Evolutionary conservation across 1,139 yeast genomes (phyloP).

Genomic region (Suhomyces taliae): DNA sequence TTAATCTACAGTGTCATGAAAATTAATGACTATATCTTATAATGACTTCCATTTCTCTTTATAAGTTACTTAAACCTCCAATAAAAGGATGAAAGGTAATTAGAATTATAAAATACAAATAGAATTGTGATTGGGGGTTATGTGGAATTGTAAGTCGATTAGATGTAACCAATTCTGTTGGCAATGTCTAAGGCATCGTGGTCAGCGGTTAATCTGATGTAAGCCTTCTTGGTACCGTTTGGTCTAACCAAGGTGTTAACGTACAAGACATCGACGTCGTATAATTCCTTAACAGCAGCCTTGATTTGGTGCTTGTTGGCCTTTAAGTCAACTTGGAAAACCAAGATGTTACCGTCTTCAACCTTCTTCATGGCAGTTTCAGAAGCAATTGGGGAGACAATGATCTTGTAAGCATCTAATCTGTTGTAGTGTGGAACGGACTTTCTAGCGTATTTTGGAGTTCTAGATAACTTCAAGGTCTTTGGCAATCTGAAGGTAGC

Average conservation of each 20-base stretch:
- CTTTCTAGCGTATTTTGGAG: conserved; percentile 95
- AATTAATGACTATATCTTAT: too few relatives aligned
- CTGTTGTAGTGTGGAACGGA: conserved; percentile 97
- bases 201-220: conserved; percentile 98
- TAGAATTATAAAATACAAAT: conserved; percentile 16
- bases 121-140: conserved; percentile 13
- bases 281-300: conserved; percentile 96
- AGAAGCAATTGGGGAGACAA: conserved; percentile 93
- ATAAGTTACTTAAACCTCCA: conserved; percentile 14
- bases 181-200: conserved; percentile 99
- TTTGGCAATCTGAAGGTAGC: conserved; percentile 98
- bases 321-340: conserved; percentile 95
- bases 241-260: conserved; percentile 98
- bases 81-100: conserved; percentile 11
- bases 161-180: conserved; percentile 99
- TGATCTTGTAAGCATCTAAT: conserved; percentile 93
- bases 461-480: conserved; percentile 90
- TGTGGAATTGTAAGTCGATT: conserved; percentile 25
- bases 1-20: too few relatives aligned
- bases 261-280: conserved; percentile 91
- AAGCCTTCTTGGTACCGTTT: conserved; percentile 99
- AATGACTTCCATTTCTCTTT: conserved; percentile 14
- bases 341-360: conserved; percentile 99
- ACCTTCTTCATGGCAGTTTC: conserved; percentile 99
- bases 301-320: conserved; percentile 98